These are phyloP conservation scores for Porodaedalea pini DNA, from an alignment of 1,284 basidiomycete species.

Conservation along the genomic window DNA sequence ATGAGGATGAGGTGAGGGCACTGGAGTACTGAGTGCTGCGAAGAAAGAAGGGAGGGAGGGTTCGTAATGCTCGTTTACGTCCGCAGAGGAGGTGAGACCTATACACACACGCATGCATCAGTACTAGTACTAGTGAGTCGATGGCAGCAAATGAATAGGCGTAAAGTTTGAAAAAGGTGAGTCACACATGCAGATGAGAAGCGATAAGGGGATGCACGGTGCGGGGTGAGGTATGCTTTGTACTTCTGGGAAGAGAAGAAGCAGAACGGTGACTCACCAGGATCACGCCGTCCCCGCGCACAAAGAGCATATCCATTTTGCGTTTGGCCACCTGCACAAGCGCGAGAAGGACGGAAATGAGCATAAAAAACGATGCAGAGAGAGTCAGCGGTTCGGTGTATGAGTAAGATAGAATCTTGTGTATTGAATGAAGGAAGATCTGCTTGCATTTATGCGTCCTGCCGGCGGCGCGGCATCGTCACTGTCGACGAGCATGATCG, in stretches of 20 bases:
- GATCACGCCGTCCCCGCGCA: slow-evolving; percentile 93
- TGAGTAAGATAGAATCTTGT: not conserved
- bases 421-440: not conserved
- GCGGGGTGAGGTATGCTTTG: not conserved
- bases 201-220: not conserved
- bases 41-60: not conserved
- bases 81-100: slow-evolving; percentile 17
- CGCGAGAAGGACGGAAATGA: slow-evolving; percentile 4
- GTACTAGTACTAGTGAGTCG: not conserved
- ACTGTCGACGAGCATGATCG: slow-evolving; percentile 86
- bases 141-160: not conserved
- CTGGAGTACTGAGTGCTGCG: too few species aligned
- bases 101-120: not conserved
- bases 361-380: slow-evolving; percentile 15
- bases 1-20: too few species aligned
- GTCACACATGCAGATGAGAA: not conserved
- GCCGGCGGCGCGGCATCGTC: slow-evolving; percentile 50
- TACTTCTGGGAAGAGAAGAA: not conserved
- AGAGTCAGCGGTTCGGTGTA: not conserved
- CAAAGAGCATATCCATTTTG: slow-evolving; percentile 97
- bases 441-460: slow-evolving; percentile 59
- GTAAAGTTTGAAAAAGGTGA: not conserved
- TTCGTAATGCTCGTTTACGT: not conserved
- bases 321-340: slow-evolving; percentile 81
- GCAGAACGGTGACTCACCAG: slow-evolving; percentile 52